Evolutionary conservation across 139 green algal genomes (phyloP).

Genomic region (Chlorella sp.): DNA sequence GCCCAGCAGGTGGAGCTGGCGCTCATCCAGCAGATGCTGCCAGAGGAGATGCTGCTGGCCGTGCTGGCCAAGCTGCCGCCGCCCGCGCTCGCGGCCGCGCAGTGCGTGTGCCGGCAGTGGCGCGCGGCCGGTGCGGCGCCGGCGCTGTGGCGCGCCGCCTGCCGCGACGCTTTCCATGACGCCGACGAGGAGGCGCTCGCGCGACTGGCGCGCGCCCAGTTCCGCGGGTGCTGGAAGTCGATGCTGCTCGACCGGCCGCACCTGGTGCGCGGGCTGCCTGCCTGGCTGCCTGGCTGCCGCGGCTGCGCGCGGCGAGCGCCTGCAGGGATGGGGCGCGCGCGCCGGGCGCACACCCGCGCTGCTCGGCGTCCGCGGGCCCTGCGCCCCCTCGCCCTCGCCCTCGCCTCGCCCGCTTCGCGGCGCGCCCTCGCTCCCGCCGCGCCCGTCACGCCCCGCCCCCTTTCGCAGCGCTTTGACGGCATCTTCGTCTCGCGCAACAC

Average conservation of each 20-base stretch:
- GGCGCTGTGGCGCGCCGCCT: slow-evolving; percentile 71
- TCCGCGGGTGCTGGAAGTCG: slow-evolving; percentile 65
- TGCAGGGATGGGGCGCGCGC: too few relatives aligned
- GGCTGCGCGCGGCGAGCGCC: too few relatives aligned
- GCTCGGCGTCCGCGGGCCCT: too few relatives aligned
- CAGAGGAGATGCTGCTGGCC: slow-evolving; percentile 70
- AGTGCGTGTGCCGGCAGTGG: slow-evolving; percentile 78
- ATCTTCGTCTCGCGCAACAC: slow-evolving; percentile 83
- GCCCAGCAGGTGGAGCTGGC: slow-evolving; percentile 51
- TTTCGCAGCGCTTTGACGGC: slow-evolving; percentile 81
- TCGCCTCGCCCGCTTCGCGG: too few relatives aligned
- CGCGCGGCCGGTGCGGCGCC: slow-evolving; percentile 38
- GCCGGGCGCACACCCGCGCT: too few relatives aligned
- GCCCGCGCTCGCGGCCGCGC: slow-evolving; percentile 51
- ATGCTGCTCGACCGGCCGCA: slow-evolving; percentile 81
- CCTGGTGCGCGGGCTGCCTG: too few relatives aligned
- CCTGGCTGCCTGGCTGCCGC: too few relatives aligned
- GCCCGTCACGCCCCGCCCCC: too few relatives aligned
- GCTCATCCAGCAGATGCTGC: slow-evolving; percentile 71
- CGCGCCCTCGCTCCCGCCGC: too few relatives aligned
- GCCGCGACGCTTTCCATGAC: slow-evolving; percentile 56
- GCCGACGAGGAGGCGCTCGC: slow-evolving; percentile 19
- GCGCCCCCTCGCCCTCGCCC: too few relatives aligned
- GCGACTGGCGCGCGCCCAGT: slow-evolving; percentile 34
- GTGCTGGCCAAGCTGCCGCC: slow-evolving; percentile 61